Conservation (phyloP, 1,139 yeast species). For the Debaryomyces sp. region DNA sequence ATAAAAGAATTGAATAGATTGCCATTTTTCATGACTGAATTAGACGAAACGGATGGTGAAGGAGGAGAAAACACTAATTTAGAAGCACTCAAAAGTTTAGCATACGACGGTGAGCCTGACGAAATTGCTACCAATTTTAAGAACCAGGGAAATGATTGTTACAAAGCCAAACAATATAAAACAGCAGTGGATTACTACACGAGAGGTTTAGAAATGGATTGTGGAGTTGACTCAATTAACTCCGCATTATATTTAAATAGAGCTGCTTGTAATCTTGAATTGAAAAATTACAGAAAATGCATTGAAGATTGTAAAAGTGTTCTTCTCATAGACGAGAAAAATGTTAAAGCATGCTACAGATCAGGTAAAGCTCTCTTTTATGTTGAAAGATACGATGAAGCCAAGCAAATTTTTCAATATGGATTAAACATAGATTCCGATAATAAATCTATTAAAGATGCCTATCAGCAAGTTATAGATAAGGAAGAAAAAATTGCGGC, state of each 20-base stretch:
- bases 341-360: slow-evolving; percentile 82
- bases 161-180: slow-evolving; percentile 65
- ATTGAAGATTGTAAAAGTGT: slow-evolving; percentile 85
- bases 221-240: slow-evolving; percentile 55
- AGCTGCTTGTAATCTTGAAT: slow-evolving; percentile 88
- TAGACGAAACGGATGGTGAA: slow-evolving; percentile 76
- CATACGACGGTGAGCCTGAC: slow-evolving; percentile 94
- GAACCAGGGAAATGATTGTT: slow-evolving; percentile 90
- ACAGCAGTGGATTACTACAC: slow-evolving; percentile 80
- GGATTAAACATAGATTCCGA: slow-evolving; percentile 63
- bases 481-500: slow-evolving; percentile 40
- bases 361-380: slow-evolving; percentile 80
- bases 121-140: slow-evolving; percentile 90
- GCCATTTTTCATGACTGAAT: slow-evolving; percentile 93
- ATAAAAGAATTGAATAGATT: slow-evolving; percentile 76
- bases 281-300: slow-evolving; percentile 82
- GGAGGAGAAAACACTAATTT: slow-evolving; percentile 75
- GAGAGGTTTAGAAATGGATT: slow-evolving; percentile 74
- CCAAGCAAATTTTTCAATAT: slow-evolving; percentile 63
- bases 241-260: slow-evolving; percentile 74
- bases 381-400: slow-evolving; percentile 72
- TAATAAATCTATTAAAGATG: slow-evolving; percentile 53
- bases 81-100: slow-evolving; percentile 89
- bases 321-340: slow-evolving; percentile 63
- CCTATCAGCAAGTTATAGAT: slow-evolving; percentile 41